These are phyloP conservation scores for Hippophae tibetana DNA, from an alignment of 306 rosid genomes.

Conservation along the genomic window DNA sequence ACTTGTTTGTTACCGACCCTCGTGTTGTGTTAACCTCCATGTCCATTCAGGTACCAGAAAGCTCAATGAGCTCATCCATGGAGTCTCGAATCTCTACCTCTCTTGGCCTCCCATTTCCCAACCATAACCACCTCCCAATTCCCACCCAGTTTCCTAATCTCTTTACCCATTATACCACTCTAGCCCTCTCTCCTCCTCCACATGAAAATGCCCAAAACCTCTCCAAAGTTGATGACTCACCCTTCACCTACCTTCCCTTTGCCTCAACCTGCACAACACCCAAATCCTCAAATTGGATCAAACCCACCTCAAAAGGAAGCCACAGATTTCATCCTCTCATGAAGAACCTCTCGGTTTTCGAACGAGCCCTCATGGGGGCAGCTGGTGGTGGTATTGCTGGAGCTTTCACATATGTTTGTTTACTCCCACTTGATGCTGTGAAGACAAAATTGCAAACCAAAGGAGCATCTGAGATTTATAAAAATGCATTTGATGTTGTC, in stretches of 20 bases:
- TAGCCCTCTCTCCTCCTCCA: slow-evolving; percentile 2
- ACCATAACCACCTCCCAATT: slow-evolving; percentile 11
- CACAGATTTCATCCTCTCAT: slow-evolving; percentile 34
- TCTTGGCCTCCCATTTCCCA: slow-evolving; percentile 50
- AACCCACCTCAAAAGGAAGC: slow-evolving; percentile 19
- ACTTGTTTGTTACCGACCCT: too few relatives aligned
- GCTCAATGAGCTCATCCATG: slow-evolving; percentile 24
- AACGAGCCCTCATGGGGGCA: slow-evolving; percentile 80
- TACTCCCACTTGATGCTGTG: slow-evolving; percentile 78
- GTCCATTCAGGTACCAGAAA: background rate
- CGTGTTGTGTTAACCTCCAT: background rate
- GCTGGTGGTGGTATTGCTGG: slow-evolving; percentile 70
- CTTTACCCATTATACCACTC: slow-evolving; percentile 37
- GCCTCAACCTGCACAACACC: slow-evolving; percentile 17
- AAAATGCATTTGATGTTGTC: slow-evolving; percentile 53
- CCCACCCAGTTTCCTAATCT: slow-evolving; percentile 25
- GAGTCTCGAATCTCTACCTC: slow-evolving; percentile 64
- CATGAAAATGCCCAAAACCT: background rate
- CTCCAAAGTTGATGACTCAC: background rate
- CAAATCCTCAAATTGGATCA: slow-evolving; percentile 21
- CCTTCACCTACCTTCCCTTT: slow-evolving; percentile 8
- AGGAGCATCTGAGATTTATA: slow-evolving; percentile 70
- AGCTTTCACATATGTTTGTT: slow-evolving; percentile 89
- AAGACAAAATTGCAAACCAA: slow-evolving; percentile 82
- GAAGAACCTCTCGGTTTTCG: slow-evolving; percentile 55